A percentile compares a stretch with the other conserved stretches of the same genome.
Conservation (phyloP, 805 yeast species). For the Kodamaea sagamina region DNA sequence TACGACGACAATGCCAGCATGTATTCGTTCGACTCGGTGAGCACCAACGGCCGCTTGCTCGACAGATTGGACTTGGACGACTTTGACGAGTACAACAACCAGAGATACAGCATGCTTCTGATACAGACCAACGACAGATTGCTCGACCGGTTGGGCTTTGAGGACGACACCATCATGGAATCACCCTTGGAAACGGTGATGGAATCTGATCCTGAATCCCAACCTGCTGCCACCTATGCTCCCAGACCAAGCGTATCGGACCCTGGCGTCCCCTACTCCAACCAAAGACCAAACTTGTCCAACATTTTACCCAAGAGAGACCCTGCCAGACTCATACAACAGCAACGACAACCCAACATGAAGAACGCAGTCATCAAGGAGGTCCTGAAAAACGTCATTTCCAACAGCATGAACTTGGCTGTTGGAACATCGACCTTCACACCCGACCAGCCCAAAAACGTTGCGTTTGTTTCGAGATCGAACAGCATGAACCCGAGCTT, state of each 20-base stretch:
- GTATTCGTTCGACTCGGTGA: conserved; percentile 47
- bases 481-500: too few species aligned
- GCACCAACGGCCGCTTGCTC: conserved; percentile 43
- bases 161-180: conserved; percentile 15
- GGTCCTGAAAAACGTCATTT: conserved; percentile 10
- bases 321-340: conserved; percentile 4
- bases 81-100: conserved; percentile 16
- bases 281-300: conserved; percentile 10
- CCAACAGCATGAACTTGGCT: conserved; percentile 4
- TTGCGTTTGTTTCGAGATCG: background rate
- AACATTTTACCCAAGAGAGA: conserved; percentile 10
- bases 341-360: background rate
- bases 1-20: conserved; percentile 36
- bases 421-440: background rate
- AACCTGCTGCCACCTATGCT: too few species aligned
- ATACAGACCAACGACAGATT: conserved; percentile 33
- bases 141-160: conserved; percentile 31
- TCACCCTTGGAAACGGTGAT: conserved; percentile 6
- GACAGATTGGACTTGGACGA: conserved; percentile 34
- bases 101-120: conserved; percentile 25
- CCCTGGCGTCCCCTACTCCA: too few species aligned
- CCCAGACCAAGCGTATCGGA: too few species aligned
- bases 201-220: background rate
- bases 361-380: conserved; percentile 12
- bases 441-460: background rate